Base-by-base conservation (phyloP, 768 basidiomycete species). In the Daedaleopsis sinensis region DNA sequence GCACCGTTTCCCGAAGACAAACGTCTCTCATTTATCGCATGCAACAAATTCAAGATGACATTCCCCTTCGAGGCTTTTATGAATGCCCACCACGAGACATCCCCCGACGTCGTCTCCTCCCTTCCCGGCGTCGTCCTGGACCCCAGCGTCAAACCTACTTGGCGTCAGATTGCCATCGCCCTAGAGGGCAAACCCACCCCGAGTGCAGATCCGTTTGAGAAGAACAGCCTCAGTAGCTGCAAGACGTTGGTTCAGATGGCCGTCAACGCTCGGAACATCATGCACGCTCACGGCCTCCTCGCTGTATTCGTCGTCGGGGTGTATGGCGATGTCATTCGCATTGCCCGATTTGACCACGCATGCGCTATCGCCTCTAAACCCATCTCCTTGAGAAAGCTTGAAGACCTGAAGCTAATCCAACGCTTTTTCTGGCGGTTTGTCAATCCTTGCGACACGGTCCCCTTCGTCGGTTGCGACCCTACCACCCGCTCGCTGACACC, bases 341-440 rank as follows among this genome's bases (percentile, higher is more conserved):
- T 65, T 13, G 54, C 46, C 5, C 64, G 60, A 23, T 61, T 62
- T 32, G 64, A 65, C 44, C 60, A 55, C 16, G 19, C 64, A 3
- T 58, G 27, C 19, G 57, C 43, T 2, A 23, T 65, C 10, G 59
- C 52, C 39, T 58, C 52, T 0, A 19, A 21, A 32, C 23, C 52
- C 0, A 50, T 64, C 58, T 42, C 36, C 11, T 37, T 58, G 27
- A 36, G 44, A 23, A 19, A 19, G n/a, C 12, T 44, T 9, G 42
- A 53, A 7, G 32, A 46, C 11, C 18, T 58, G 1, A 38, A 47
- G 18, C 32, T 57, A 1, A n/a, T 65, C 5, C 47, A 48, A 19
- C 39, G 54, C 8, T 65, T 65, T 36, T 32, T 65, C 10, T 65
- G 63, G 63, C 59, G 56, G 37, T 65, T 61, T 18, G 27, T 42